Evolutionary conservation across 176 grass and related monocot genomes (phyloP).

Genomic region (Musa acuminata): DNA sequence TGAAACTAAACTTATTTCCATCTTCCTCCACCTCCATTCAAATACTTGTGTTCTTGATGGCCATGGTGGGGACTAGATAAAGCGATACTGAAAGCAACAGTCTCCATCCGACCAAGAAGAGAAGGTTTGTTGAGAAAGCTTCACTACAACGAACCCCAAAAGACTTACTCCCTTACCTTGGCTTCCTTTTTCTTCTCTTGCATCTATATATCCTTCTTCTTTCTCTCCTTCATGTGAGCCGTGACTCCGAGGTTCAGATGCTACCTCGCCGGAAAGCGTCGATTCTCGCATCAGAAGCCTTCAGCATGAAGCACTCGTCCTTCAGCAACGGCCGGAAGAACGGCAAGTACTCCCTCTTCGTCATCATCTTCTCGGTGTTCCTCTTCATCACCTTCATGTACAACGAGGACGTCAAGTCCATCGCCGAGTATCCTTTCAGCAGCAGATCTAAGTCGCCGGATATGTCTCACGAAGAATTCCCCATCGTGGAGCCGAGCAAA

Average conservation of each 20-base stretch:
- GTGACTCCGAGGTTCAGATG: not conserved
- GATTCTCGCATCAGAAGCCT: not conserved
- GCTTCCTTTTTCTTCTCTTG: not conserved
- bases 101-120: not conserved
- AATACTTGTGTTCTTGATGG: too few species aligned
- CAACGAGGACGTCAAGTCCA: constrained; percentile 24
- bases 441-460: not conserved
- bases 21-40: too few species aligned
- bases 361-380: constrained; percentile 4
- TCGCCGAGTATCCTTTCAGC: constrained; percentile 17
- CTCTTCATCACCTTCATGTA: constrained; percentile 23
- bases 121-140: not conserved
- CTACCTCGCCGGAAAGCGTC: constrained; percentile 22
- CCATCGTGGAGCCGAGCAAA: not conserved
- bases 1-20: too few species aligned
- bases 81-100: not conserved
- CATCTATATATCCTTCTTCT: not conserved
- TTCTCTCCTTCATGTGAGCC: not conserved
- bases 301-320: not conserved
- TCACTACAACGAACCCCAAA: not conserved
- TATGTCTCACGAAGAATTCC: not conserved
- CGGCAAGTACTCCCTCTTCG: constrained; percentile 7
- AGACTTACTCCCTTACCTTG: not conserved
- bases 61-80: too few species aligned
- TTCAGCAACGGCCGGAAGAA: not conserved